Conservation (phyloP, 768 basidiomycete species). For the Russula earlei region DNA sequence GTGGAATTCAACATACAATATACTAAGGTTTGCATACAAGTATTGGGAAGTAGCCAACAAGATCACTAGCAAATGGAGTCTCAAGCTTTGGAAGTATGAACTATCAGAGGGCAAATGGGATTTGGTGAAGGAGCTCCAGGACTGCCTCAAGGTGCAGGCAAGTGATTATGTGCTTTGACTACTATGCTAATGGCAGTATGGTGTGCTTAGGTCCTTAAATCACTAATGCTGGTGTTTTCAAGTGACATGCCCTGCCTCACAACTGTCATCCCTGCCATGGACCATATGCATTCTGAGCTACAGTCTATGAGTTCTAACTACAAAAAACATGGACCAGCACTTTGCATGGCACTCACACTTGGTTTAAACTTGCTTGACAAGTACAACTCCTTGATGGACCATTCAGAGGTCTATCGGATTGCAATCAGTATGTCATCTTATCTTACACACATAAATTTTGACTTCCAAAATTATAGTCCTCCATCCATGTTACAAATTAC, state of each 20-base stretch:
- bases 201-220: not conserved
- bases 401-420: not conserved
- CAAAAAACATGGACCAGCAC: not conserved
- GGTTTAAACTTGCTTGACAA: not conserved
- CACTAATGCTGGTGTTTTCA: not conserved
- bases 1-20: conserved; percentile 34
- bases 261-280: not conserved
- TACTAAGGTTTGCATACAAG: conserved; percentile 28
- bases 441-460: too few relatives aligned
- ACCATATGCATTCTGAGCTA: not conserved
- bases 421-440: not conserved
- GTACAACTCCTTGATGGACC: not conserved
- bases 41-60: conserved; percentile 25
- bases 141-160: not conserved
- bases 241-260: not conserved
- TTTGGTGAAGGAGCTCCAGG: not conserved
- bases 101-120: not conserved
- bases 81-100: not conserved
- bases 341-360: not conserved
- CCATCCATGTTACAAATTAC: not conserved
- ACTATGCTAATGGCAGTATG: too few relatives aligned
- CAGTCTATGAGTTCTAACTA: not conserved
- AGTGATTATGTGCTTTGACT: not conserved
- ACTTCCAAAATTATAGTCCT: too few relatives aligned
- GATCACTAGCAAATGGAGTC: not conserved